Base-by-base conservation (phyloP, 305 asterid species). In the Fraxinus baroniana region DNA sequence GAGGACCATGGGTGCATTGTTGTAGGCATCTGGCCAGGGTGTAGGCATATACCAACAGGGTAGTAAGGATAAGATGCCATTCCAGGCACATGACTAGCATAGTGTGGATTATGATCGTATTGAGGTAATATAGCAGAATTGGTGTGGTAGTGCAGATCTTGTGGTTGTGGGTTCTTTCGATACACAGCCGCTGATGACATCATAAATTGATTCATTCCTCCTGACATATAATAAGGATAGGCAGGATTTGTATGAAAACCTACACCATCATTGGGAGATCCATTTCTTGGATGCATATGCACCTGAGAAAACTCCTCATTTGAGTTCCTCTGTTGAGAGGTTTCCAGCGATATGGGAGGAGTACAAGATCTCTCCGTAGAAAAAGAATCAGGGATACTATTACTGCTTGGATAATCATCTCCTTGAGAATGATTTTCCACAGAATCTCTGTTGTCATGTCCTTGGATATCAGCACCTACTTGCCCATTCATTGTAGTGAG, bases 51-150 rank as follows among this genome's bases (percentile, higher is more conserved):
- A 64, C 94, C 91, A 82, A 79, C 86, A 0, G 95, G 97, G 87
- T 92, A 94, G 83, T 89, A 96, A 46, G 95, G 91, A 82, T 87
- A 95, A 24, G 97, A 77, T 37, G 92, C 80, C 92, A 93, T 90
- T 78, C 94, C 94, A 13, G 90, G 91, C 85, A 88, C 78, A 74
- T 90, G 92, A 35, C 90, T 90, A 33, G 90, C 89, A 62, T 86
- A 89, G 22, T 85, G 94, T 60, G 92, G 93, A 57, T 88, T 78
- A 84, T 92, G 94, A 84, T 82, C 85, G 86, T 92, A 89, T 73
- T 89, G 95, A 84, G 93, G 87, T 28, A 90, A 60, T 60, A 89
- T 46, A 60, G 90, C 77, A 41, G 91, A 41, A 83, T 84, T 88
- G 79, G 86, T 73, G 84, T 86, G 91, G 87, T 71, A 88, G 84